Evolutionary conservation across 805 yeast species (phyloP).

Genomic region (Cyberlindnera nakhonratchasimensis): DNA sequence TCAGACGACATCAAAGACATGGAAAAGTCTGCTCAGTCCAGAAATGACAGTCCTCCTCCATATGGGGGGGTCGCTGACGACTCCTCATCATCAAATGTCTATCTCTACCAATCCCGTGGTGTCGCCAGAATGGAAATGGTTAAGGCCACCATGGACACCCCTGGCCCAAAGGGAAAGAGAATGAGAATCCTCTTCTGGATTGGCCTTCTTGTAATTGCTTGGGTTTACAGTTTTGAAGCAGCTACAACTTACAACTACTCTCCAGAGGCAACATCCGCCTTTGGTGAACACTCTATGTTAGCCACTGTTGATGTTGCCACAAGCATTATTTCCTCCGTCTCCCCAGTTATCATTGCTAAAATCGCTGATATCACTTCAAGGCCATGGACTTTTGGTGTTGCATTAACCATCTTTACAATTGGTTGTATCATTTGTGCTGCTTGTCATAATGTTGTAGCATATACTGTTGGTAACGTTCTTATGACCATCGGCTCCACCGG

Average conservation of each 20-base stretch:
- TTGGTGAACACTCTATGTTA: conserved; percentile 38
- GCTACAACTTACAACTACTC: conserved; percentile 32
- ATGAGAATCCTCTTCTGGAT: conserved; percentile 18
- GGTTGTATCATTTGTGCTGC: conserved; percentile 38
- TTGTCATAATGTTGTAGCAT: conserved; percentile 34
- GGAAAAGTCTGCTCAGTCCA: neutral
- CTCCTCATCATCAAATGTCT: neutral
- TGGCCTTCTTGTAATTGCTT: conserved; percentile 15
- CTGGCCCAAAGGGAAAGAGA: conserved; percentile 15
- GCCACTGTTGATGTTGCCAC: conserved; percentile 39
- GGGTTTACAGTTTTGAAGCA: conserved; percentile 28
- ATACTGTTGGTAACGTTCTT: conserved; percentile 36
- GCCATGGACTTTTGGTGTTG: conserved; percentile 35
- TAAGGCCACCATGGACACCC: conserved; percentile 20
- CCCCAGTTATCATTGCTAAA: conserved; percentile 39
- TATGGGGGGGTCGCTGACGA: neutral
- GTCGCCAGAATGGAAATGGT: conserved; percentile 24
- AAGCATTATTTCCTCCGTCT: conserved; percentile 37
- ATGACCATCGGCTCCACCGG: conserved; percentile 38
- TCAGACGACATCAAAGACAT: neutral
- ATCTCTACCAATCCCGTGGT: conserved; percentile 25
- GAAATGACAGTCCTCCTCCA: too few species aligned
- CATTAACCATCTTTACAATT: conserved; percentile 31
- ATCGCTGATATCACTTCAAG: conserved; percentile 40
- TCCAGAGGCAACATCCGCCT: conserved; percentile 40